Evolutionary conservation across 2,329 filamentous ascomycete species (phyloP), one percentile per base, ranked within the genome.

Genomic region (Paracoccidioides brasiliensis): DNA sequence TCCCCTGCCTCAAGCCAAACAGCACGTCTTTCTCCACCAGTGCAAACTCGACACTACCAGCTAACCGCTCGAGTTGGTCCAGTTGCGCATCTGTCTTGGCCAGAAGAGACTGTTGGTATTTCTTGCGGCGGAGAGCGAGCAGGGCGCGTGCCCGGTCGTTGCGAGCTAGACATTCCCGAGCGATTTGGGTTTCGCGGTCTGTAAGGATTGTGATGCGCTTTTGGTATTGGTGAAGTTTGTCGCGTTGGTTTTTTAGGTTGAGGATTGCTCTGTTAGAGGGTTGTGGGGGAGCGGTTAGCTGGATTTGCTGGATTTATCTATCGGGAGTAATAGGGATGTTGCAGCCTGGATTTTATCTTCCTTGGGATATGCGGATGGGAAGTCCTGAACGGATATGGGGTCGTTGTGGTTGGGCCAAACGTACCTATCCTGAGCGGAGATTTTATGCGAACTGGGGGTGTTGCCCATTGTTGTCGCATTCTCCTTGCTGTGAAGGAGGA

Each of bases 181-280:
- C 91, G 56, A 95, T 86, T 48, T 84, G 85, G 51, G 86, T 95
- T 74, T 98, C 91, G 61, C 86, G 86, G 67, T 85, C 81, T 5
- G 91, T 96, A 41, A 98, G 82, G 53, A 88, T 78, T 40, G 84
- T 85, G 67, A 98, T 93, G 65, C 88, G 86, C 66, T 86, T 86
- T 72, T 96, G 91, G 76, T 97, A 97, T 70, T 95, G 90, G 67
- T 94, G 90, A 3, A 98, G 84, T 72, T 90, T 94, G 78, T 98
- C 93, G 71, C 93, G 90, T 76, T 97, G 91, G 73, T 83, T 89
- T 76, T 97, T 97, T 76, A 97, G 86, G 74, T 97, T 90, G 66
- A 97, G 85, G 72, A 97, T 96, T 58, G 91, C 91, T 76, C 90
- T 96, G 68, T 55, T 5, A 35, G 30, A 30, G 40, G 15, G 15